A percentile compares a stretch with the other conserved stretches of the same genome.
These are phyloP conservation scores for Diplodia intermedia DNA, from an alignment of 2,329 filamentous ascomycete species.

Conservation along the genomic window DNA sequence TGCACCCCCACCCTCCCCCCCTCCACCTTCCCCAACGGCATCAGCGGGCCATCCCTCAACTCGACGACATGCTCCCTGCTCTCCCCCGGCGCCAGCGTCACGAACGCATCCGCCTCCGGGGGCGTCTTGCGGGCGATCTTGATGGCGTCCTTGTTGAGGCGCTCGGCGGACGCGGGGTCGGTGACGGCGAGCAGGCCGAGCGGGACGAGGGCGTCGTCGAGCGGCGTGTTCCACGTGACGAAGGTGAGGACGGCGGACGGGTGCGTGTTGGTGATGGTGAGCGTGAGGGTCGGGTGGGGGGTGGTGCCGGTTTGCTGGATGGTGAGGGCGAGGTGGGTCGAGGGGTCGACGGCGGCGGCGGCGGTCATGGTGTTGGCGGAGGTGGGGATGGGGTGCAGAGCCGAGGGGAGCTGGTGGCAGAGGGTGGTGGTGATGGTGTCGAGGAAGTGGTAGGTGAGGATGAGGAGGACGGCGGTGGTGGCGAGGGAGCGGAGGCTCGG, in stretches of 20 bases:
- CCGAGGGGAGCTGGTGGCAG: not conserved
- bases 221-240: constrained; percentile 50
- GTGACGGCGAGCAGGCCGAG: constrained; percentile 49
- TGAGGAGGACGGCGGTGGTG: constrained; percentile 9
- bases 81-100: constrained; percentile 46
- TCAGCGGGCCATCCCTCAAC: constrained; percentile 43
- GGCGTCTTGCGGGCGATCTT: constrained; percentile 48
- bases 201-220: constrained; percentile 48
- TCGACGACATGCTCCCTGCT: constrained; percentile 46
- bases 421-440: constrained; percentile 37
- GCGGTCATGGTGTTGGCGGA: constrained; percentile 41
- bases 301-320: constrained; percentile 41
- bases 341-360: constrained; percentile 36
- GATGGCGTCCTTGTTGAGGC: constrained; percentile 41
- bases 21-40: constrained; percentile 48
- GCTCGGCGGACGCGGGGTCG: constrained; percentile 40
- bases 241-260: constrained; percentile 45
- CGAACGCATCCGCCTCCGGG: constrained; percentile 45
- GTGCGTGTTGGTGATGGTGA: constrained; percentile 48
- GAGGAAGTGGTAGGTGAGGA: constrained; percentile 46
- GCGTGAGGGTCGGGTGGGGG: constrained; percentile 42
- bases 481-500: not conserved
- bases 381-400: not conserved
- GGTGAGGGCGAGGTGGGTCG: constrained; percentile 42
- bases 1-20: constrained; percentile 48